These are phyloP conservation scores for Xenoacremonium recifei DNA, from an alignment of 2,329 filamentous ascomycete species.

Conservation along the genomic window DNA sequence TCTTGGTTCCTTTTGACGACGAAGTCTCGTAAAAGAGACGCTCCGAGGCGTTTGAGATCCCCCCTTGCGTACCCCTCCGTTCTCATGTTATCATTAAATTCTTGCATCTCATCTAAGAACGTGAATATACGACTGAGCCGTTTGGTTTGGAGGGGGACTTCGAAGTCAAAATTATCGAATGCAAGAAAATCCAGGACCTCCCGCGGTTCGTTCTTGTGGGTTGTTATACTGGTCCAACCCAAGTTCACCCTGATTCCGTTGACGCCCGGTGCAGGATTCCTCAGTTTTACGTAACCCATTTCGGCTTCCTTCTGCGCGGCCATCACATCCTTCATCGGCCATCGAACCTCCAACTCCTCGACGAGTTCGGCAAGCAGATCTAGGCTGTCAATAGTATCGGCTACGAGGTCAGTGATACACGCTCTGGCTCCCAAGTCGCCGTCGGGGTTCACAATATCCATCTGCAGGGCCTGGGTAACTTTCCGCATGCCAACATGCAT, in stretches of 20 bases:
- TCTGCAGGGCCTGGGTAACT: conserved; percentile 14
- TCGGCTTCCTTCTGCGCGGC: background rate
- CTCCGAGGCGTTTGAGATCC: conserved; percentile 23
- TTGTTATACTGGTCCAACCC: too few relatives aligned
- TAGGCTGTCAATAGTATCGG: conserved; percentile 17
- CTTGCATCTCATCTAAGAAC: conserved; percentile 21
- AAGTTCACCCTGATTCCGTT: too few relatives aligned
- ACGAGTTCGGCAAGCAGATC: conserved; percentile 19
- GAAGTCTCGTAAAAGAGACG: conserved; percentile 14
- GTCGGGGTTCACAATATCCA: conserved; percentile 16
- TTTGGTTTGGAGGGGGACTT: conserved; percentile 11
- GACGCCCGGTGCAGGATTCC: background rate
- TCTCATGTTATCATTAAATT: conserved; percentile 1
- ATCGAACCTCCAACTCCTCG: conserved; percentile 15
- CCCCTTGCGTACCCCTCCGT: conserved; percentile 15
- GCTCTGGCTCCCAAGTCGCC: conserved; percentile 1
- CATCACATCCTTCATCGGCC: background rate
- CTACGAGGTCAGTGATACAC: conserved; percentile 19
- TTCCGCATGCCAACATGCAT: conserved; percentile 18
- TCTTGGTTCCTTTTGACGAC: conserved; percentile 13
- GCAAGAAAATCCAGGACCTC: conserved; percentile 13
- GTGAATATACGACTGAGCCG: conserved; percentile 10
- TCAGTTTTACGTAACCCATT: background rate
- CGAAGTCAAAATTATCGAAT: conserved; percentile 17
- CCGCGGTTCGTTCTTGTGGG: background rate